These are phyloP conservation scores for Microsporum ferrugineum DNA, from an alignment of 2,329 filamentous ascomycete genomes.

Conservation along the genomic window DNA sequence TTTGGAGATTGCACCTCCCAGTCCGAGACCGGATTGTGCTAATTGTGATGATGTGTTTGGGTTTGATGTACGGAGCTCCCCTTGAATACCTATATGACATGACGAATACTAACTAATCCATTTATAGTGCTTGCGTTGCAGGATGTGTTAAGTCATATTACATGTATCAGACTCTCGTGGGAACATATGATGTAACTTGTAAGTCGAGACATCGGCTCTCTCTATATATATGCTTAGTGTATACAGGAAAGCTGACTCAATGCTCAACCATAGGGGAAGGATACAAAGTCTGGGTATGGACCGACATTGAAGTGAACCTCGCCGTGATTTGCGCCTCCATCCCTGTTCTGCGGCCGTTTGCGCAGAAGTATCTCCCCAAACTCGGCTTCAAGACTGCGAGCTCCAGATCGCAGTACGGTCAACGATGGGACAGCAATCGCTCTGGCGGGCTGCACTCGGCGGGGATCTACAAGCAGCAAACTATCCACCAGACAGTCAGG, in stretches of 20 bases:
- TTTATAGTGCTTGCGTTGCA: conserved; percentile 12
- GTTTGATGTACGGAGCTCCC: conserved; percentile 11
- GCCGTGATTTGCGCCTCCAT: conserved; percentile 17
- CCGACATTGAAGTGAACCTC: conserved; percentile 15
- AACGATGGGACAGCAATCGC: background rate
- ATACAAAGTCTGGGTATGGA: conserved; percentile 17
- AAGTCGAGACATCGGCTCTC: background rate
- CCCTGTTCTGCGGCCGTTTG: conserved; percentile 15
- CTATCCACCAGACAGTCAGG: conserved; percentile 8
- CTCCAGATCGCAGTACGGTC: background rate
- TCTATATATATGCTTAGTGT: background rate
- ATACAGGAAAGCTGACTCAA: background rate
- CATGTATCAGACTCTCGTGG: conserved; percentile 7
- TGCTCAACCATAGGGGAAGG: conserved; percentile 11
- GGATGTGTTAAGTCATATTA: conserved; percentile 12
- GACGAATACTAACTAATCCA: background rate
- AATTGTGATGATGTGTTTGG: conserved; percentile 14
- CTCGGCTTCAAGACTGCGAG: conserved; percentile 3
- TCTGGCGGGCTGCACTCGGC: background rate
- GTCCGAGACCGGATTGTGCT: conserved; percentile 11
- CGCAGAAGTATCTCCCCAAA: conserved; percentile 10
- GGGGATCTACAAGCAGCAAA: conserved; percentile 9
- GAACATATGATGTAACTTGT: conserved; percentile 15
- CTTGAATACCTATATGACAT: too few species aligned
- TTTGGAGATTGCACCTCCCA: conserved; percentile 13